Base-by-base conservation (phyloP, 345 rosid species). In the Camelina hispida region DNA sequence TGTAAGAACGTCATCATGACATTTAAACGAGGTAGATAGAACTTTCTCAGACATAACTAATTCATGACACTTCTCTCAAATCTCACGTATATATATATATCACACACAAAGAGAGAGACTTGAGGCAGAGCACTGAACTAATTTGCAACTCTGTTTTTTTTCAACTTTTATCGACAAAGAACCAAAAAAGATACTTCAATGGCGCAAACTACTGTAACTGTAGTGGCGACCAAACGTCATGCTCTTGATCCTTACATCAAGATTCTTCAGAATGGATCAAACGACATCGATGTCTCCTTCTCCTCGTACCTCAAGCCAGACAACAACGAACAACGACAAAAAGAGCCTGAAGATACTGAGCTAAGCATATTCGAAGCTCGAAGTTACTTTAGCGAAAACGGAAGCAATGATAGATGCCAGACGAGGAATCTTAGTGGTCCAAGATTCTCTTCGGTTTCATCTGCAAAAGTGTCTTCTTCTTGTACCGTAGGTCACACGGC, bases 331-430 rank as follows among this genome's bases (percentile, higher is more conserved):
- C 72, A 62, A 16, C 67, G 66, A 44, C 40, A 74, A 37, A 69
- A 79, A 18, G 68, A 63, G 18, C 57, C 30, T 47, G 94, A 86
- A 15, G 90, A 90, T 53, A 40, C 84, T 0, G 96, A 93, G 74
- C 66, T 90, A 35, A 83, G 91, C 76, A 86, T 93, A 47, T 90
- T 93, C 18, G 91, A 90, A 50, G 98, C 96, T 7, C 77, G 73
- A 54, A 86, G 82, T 43, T 88, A 90, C 85, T 90, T 93, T 80
- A 85, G 80, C 30, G 90, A 85, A 77, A 62, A 5, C 52, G 79
- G 76, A 81, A 79, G 25, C 73, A 84, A 74, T 75, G 84, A 46
- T 77, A 83, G 53, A 58, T 72, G 79, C 12, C 64, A 70, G 22
- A 72, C 76, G 15, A 52, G 5, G 65, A 77, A 69, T 59, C 71